phyloP scores from a whole-genome alignment of 768 basidiomycete species.

The Hortiboletus campestris region DNA sequence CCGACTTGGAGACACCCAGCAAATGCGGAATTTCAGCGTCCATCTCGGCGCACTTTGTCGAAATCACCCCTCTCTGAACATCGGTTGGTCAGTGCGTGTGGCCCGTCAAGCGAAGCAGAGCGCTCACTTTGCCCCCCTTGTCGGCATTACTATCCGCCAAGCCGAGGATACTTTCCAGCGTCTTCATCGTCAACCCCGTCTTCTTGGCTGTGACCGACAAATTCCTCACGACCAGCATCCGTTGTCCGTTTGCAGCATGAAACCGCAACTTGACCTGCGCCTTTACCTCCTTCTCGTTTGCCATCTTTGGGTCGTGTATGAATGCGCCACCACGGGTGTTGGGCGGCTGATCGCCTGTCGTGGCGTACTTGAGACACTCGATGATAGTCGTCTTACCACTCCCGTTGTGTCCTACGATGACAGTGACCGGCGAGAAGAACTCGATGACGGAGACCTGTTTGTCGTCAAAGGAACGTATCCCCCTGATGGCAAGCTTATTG shows the following conservation, averaged over 20 bases:
- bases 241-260: slow-evolving; percentile 79
- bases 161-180: slow-evolving; percentile 86
- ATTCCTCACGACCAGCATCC: slow-evolving; percentile 90
- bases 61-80: slow-evolving; percentile 78
- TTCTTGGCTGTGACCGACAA: slow-evolving; percentile 94
- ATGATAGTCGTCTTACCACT: slow-evolving; percentile 99
- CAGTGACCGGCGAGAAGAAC: slow-evolving; percentile 96
- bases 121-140: slow-evolving; percentile 70
- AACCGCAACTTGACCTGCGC: slow-evolving; percentile 97
- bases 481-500: slow-evolving; percentile 91
- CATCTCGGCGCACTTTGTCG: slow-evolving; percentile 97
- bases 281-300: slow-evolving; percentile 98
- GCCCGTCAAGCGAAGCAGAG: too few species aligned
- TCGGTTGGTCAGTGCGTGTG: not conserved
- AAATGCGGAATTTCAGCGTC: slow-evolving; percentile 91
- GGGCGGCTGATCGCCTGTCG: slow-evolving; percentile 96
- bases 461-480: slow-evolving; percentile 96
- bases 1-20: slow-evolving; percentile 95
- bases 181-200: slow-evolving; percentile 94
- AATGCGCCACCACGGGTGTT: slow-evolving; percentile 99
- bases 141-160: slow-evolving; percentile 64
- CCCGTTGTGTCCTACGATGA: slow-evolving; percentile 98
- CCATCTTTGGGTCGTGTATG: slow-evolving; percentile 98
- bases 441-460: slow-evolving; percentile 91
- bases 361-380: slow-evolving; percentile 98